Evolutionary conservation across 75 land plant species (phyloP).

Genomic region (Azolla pinnata): DNA sequence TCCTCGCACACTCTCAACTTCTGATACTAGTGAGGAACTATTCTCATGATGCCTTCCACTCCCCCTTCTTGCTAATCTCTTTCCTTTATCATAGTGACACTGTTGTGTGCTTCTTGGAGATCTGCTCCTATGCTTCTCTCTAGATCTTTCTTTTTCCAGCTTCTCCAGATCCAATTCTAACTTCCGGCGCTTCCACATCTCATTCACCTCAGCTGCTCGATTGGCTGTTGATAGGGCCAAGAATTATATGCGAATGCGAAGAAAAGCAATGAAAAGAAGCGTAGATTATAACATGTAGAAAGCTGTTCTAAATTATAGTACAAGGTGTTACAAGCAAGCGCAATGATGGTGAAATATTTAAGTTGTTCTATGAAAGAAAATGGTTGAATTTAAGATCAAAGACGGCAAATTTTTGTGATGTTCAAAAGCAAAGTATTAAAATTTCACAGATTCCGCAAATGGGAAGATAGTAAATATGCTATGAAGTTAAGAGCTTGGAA

Average conservation of each 20-base stretch:
- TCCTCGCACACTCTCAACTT: constrained; percentile 5
- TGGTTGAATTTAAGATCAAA: neutral
- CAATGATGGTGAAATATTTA: neutral
- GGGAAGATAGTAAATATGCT: no score
- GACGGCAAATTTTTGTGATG: neutral
- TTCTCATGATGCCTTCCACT: constrained; percentile 6
- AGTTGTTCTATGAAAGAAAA: neutral
- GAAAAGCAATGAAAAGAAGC: neutral
- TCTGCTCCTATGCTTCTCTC: constrained; percentile 17
- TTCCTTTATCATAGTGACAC: no score
- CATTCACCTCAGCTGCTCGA: constrained; percentile 72
- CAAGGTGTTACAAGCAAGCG: neutral
- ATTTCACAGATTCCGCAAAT: no score
- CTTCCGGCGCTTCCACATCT: constrained; percentile 78
- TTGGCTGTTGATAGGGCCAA: constrained; percentile 45
- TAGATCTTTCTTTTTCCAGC: constrained; percentile 19
- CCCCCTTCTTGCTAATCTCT: constrained; percentile 6
- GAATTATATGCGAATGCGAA: no score
- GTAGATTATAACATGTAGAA: neutral
- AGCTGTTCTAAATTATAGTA: neutral
- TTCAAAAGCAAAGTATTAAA: no score
- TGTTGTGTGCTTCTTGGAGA: constrained; percentile 10
- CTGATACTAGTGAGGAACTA: constrained; percentile 8
- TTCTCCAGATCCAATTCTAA: constrained; percentile 64
- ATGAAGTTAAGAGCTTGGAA: no score